phyloP scores from a whole-genome alignment of 2,329 filamentous ascomycete species.

The Chalaropsis thielavioides region DNA sequence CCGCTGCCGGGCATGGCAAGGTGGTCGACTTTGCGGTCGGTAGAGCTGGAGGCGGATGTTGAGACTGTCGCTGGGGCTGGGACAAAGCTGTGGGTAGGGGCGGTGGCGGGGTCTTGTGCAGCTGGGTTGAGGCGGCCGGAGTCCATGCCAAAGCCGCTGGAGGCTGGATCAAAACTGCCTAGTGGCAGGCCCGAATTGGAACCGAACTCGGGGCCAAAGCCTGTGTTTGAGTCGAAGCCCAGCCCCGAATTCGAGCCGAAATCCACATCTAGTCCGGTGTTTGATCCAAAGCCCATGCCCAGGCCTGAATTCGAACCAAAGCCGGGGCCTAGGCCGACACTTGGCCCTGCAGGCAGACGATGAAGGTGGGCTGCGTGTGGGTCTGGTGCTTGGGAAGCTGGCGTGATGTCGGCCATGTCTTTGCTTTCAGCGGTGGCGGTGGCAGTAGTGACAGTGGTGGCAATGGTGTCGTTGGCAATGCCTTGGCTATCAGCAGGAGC shows the following conservation, averaged over 20 bases:
- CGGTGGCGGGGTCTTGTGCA: background rate
- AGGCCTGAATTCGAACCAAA: constrained; percentile 8
- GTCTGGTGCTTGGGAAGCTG: background rate
- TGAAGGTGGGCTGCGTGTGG: background rate
- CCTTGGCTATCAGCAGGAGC: background rate
- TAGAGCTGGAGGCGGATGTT: background rate
- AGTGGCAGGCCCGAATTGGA: background rate
- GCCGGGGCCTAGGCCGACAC: background rate
- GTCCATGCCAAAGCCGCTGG: background rate
- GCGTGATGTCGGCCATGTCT: background rate
- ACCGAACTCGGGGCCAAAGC: background rate
- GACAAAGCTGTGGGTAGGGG: background rate
- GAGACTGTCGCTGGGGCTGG: background rate
- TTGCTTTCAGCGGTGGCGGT: background rate
- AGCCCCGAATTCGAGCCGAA: background rate
- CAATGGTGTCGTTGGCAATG: background rate
- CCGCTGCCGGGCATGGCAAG: constrained; percentile 16
- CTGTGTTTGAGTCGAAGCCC: background rate
- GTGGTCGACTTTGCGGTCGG: constrained; percentile 14
- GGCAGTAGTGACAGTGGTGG: background rate
- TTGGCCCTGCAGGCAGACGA: background rate
- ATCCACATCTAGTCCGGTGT: background rate
- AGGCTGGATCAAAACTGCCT: background rate
- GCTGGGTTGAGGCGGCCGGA: background rate
- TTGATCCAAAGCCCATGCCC: constrained; percentile 7